Conservation (phyloP, 306 rosid genomes). For the Cucumis hystrix region DNA sequence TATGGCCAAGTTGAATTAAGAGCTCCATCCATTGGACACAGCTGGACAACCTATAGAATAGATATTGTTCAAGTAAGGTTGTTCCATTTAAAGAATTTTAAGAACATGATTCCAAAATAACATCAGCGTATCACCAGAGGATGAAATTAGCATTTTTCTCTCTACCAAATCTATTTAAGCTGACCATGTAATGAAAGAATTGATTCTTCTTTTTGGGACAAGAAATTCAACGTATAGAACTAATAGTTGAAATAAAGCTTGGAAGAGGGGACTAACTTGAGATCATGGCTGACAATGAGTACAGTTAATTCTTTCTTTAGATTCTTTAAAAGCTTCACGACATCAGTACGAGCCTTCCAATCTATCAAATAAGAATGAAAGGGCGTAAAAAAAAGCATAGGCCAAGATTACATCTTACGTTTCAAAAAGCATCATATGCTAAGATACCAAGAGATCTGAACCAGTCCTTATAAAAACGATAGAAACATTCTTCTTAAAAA, state of each 20-base stretch:
- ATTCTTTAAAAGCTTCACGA: conserved; percentile 76
- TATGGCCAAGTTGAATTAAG: background rate
- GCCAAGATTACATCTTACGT: background rate
- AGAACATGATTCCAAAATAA: background rate
- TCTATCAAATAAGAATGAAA: conserved; percentile 25
- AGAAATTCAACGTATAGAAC: background rate
- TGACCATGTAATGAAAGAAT: background rate
- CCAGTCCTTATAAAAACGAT: background rate
- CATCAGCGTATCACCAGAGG: background rate
- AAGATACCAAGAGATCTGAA: background rate
- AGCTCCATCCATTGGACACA: background rate
- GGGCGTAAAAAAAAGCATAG: conserved; percentile 4
- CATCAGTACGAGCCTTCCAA: conserved; percentile 90
- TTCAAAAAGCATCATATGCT: background rate
- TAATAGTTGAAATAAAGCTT: conserved; percentile 1
- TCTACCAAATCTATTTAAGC: background rate
- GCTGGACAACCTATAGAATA: too few species aligned
- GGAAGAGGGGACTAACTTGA: conserved; percentile 37
- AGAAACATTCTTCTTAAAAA: background rate
- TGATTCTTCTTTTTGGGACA: background rate
- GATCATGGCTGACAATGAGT: conserved; percentile 84
- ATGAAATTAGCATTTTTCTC: background rate
- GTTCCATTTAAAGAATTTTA: background rate
- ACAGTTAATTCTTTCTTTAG: conserved; percentile 68
- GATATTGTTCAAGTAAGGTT: too few species aligned